Evolutionary conservation across 2,329 filamentous ascomycete species (phyloP).

Genomic region (Sclerotiophoma versabilis): DNA sequence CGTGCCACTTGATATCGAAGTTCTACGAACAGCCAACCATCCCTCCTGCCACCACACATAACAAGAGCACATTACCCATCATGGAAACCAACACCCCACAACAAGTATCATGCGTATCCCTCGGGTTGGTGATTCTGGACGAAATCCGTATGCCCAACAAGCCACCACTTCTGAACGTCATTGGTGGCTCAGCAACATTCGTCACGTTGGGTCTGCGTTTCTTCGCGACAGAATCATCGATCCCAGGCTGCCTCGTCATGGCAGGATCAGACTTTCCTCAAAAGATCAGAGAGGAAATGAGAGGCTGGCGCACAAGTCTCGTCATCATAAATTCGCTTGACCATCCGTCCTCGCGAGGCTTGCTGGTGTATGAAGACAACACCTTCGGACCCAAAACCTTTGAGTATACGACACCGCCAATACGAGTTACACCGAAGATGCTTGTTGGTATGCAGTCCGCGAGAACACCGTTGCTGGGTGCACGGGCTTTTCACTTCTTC

Average conservation of each 20-base stretch:
- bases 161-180: slow-evolving; percentile 23
- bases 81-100: neutral
- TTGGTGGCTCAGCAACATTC: slow-evolving; percentile 28
- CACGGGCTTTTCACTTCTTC: slow-evolving; percentile 30
- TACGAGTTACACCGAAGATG: slow-evolving; percentile 16
- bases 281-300: slow-evolving; percentile 4
- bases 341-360: slow-evolving; percentile 20
- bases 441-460: too few species aligned
- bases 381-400: slow-evolving; percentile 33
- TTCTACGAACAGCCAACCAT: neutral
- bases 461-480: slow-evolving; percentile 15
- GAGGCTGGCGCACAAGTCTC: slow-evolving; percentile 16
- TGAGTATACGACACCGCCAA: slow-evolving; percentile 23
- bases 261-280: slow-evolving; percentile 29
- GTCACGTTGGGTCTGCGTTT: slow-evolving; percentile 24
- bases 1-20: neutral
- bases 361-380: slow-evolving; percentile 30
- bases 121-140: slow-evolving; percentile 34
- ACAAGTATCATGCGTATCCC: slow-evolving; percentile 17
- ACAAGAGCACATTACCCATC: neutral
- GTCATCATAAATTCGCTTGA: slow-evolving; percentile 14
- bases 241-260: slow-evolving; percentile 28
- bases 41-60: neutral
- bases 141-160: slow-evolving; percentile 26
- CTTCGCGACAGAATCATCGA: slow-evolving; percentile 8